A percentile compares a stretch with the other conserved stretches of the same genome.
Evolutionary conservation across 495 filamentous ascomycete genomes (phyloP).

Genomic region (Trichocladium antarcticum): DNA sequence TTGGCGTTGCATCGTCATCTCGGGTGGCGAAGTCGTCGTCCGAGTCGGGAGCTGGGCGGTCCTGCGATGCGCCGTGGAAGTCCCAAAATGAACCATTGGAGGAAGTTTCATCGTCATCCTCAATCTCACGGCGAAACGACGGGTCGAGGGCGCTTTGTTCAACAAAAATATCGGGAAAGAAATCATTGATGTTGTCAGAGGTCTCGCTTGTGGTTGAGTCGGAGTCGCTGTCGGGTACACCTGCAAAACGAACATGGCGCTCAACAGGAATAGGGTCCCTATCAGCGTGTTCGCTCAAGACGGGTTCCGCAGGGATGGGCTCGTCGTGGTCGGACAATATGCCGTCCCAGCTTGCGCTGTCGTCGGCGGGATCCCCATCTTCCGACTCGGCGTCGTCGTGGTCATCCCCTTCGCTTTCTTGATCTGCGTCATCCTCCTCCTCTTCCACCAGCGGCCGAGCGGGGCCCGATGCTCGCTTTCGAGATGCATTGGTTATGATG

Average conservation of each 20-base stretch:
- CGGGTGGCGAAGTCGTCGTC: slow-evolving; percentile 23
- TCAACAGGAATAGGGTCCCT: slow-evolving; percentile 37
- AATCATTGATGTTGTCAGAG: slow-evolving; percentile 35
- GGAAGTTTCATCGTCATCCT: slow-evolving; percentile 43
- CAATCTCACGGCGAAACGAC: slow-evolving; percentile 56
- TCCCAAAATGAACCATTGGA: slow-evolving; percentile 39
- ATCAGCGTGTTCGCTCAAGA: slow-evolving; percentile 38
- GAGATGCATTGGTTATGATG: slow-evolving; percentile 42
- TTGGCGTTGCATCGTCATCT: slow-evolving; percentile 19
- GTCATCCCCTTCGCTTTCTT: slow-evolving; percentile 30
- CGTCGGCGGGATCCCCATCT: slow-evolving; percentile 30
- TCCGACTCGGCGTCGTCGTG: slow-evolving; percentile 20
- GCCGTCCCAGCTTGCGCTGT: slow-evolving; percentile 48
- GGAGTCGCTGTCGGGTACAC: slow-evolving; percentile 36
- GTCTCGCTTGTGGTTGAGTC: slow-evolving; percentile 39
- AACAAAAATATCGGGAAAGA: slow-evolving; percentile 62
- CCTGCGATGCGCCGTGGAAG: slow-evolving; percentile 24
- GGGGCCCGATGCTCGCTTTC: slow-evolving; percentile 23
- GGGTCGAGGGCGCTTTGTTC: slow-evolving; percentile 61
- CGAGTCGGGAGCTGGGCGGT: slow-evolving; percentile 14
- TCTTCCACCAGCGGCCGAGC: slow-evolving; percentile 34
- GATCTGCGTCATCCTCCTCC: slow-evolving; percentile 26
- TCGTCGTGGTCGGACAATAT: slow-evolving; percentile 40
- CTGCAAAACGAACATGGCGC: slow-evolving; percentile 42
- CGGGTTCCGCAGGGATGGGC: slow-evolving; percentile 33